Percentiles rank a stretch among this genome's conserved stretches.
phyloP scores from a whole-genome alignment of 2,329 filamentous ascomycete genomes.

The Aspergillus fischeri region DNA sequence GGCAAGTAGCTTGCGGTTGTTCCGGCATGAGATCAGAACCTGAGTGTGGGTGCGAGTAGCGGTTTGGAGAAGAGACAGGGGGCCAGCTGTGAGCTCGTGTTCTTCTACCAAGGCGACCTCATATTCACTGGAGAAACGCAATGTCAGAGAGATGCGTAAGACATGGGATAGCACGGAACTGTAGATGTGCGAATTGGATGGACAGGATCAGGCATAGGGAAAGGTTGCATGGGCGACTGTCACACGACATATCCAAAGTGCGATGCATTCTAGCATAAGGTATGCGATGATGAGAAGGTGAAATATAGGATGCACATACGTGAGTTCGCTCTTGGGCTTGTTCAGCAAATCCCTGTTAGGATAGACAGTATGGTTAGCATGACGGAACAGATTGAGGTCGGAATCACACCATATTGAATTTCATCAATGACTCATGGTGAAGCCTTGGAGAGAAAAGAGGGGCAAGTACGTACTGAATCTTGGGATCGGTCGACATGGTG shows the following conservation, averaged over 20 bases:
- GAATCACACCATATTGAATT: background rate
- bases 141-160: slow-evolving; percentile 18
- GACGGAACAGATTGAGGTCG: slow-evolving; percentile 1
- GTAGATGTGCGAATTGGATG: slow-evolving; percentile 10
- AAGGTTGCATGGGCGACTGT: background rate
- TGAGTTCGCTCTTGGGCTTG: slow-evolving; percentile 86
- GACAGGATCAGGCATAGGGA: background rate
- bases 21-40: slow-evolving; percentile 94
- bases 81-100: slow-evolving; percentile 74
- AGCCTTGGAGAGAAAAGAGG: slow-evolving; percentile 12
- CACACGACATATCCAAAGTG: slow-evolving; percentile 1
- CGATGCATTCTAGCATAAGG: background rate
- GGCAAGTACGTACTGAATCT: slow-evolving; percentile 61
- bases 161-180: slow-evolving; percentile 10
- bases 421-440: slow-evolving; percentile 18
- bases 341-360: slow-evolving; percentile 71
- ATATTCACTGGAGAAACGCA: slow-evolving; percentile 59
- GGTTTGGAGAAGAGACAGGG: slow-evolving; percentile 91
- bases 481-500: slow-evolving; percentile 60
- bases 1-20: slow-evolving; percentile 95
- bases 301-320: slow-evolving; percentile 55
- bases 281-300: slow-evolving; percentile 9
- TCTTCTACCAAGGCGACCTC: slow-evolving; percentile 79
- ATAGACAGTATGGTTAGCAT: slow-evolving; percentile 27
- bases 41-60: slow-evolving; percentile 92